A percentile compares a stretch with the other conserved stretches of the same genome.
Conservation (phyloP, 805 yeast genomes). For the Candida qinlingensis region DNA sequence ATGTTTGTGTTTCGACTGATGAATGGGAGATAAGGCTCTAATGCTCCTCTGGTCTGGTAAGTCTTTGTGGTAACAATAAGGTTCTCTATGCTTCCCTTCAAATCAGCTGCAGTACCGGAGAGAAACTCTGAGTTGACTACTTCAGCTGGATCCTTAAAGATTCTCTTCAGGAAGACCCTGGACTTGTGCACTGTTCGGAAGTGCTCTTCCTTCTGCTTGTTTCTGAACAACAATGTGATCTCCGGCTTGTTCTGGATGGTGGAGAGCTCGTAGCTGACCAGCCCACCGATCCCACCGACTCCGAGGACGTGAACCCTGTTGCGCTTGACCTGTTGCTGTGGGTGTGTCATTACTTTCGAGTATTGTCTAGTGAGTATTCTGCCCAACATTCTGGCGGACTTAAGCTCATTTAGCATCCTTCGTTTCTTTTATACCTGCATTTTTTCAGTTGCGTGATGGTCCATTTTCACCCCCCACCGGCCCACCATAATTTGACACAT, state of each 20-base stretch:
- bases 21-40: conserved; percentile 45
- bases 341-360: not conserved
- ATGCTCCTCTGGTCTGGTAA: conserved; percentile 61
- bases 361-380: not conserved
- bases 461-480: not conserved
- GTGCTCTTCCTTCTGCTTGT: conserved; percentile 12
- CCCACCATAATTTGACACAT: not conserved
- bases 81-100: conserved; percentile 38
- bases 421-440: not conserved
- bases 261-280: conserved; percentile 22
- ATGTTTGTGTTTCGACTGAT: conserved; percentile 53
- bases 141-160: conserved; percentile 17
- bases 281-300: conserved; percentile 26
- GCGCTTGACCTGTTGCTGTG: not conserved
- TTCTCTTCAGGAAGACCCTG: conserved; percentile 15
- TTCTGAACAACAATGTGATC: conserved; percentile 20
- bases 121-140: conserved; percentile 1
- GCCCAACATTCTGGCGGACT: not conserved
- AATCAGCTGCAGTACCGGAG: conserved; percentile 13
- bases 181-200: conserved; percentile 16
- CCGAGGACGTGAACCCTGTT: conserved; percentile 20
- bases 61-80: conserved; percentile 79
- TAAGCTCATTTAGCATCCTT: not conserved
- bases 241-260: conserved; percentile 14
- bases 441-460: not conserved